These are phyloP conservation scores for Saccharomycopsis selenospora DNA, from an alignment of 805 yeast species.

Conservation along the genomic window DNA sequence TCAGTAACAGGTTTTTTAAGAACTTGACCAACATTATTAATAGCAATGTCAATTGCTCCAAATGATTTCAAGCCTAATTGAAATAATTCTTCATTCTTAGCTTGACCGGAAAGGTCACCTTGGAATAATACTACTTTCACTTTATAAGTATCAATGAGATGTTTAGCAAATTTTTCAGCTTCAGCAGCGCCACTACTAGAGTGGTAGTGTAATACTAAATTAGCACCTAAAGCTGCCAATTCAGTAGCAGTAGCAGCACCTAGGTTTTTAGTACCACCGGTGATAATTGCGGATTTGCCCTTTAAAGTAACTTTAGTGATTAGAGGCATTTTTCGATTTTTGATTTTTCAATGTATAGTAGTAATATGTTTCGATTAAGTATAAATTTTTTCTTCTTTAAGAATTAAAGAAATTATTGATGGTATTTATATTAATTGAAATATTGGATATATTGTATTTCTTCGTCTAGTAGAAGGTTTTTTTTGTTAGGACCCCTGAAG, in stretches of 20 bases:
- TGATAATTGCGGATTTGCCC: conserved; percentile 47
- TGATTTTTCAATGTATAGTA: no score
- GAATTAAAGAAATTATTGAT: no score
- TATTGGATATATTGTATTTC: no score
- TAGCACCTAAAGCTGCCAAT: conserved; percentile 47
- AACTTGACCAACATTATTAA: conserved; percentile 62
- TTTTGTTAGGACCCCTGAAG: no score
- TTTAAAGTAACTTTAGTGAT: conserved; percentile 20
- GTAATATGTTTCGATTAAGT: no score
- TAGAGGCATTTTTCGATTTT: background rate
- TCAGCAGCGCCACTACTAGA: conserved; percentile 33
- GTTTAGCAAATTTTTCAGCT: conserved; percentile 27
- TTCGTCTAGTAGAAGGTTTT: no score
- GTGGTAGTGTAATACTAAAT: conserved; percentile 50
- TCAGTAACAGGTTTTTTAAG: conserved; percentile 52
- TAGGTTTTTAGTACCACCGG: conserved; percentile 59
- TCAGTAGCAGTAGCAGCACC: conserved; percentile 48
- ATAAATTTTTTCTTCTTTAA: no score
- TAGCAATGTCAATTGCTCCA: conserved; percentile 46
- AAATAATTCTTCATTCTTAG: conserved; percentile 39
- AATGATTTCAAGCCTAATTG: conserved; percentile 36
- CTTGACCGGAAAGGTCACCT: conserved; percentile 38
- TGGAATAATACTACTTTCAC: conserved; percentile 37
- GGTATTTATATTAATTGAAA: no score
- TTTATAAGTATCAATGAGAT: conserved; percentile 25